Base-by-base conservation (phyloP, 257 asterid species). In the Hygrophila difformis region DNA sequence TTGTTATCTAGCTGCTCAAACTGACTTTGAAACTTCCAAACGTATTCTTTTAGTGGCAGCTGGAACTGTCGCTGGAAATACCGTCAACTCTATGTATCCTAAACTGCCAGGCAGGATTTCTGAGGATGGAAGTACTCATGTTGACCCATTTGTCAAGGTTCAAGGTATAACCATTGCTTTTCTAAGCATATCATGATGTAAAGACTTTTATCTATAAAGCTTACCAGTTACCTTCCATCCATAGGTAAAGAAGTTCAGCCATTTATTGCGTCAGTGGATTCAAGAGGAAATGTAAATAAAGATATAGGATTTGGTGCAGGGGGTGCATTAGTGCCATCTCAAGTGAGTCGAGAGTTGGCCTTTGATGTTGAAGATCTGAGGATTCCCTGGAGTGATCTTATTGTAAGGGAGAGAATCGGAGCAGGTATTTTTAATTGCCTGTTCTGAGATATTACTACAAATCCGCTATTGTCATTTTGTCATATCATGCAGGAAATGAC, bases 351-450 rank as follows among this genome's bases (percentile, higher is more conserved):
- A 26, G 87, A 74, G 62, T 62, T 69, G 68, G 45, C 62, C 48
- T 64, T 80, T 60, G 93, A 78, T 13, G 71, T 78, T 11, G 94
- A 77, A 43, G 96, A 82, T 68, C 68, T 89, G 47, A 71, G 70
- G 55, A 89, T 89, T 51, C 88, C 93, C 8, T 82, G 94, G 93
- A 75, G 68, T 55, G 96, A 89, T 73, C 93, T 89, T 69, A 79
- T 60, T 37, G 37, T 89, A 18, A 89, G 66, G 75, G 96, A 89
- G 81, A 78, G 59, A 60, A 80, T 91, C 37, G 98, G 96, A 51
- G 77, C 96, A 72, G 98, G 98, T 91, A 76, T 26, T n/a, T 26
- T 5, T 5, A 26, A n/a, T 41, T 47, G n/a, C 39, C 8, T 51
- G 24, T 17, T 44, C 13, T 6, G 28, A 46, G 28, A 33, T 15